phyloP scores from a whole-genome alignment of 495 filamentous ascomycete species.

The Aspergillus leporis region DNA sequence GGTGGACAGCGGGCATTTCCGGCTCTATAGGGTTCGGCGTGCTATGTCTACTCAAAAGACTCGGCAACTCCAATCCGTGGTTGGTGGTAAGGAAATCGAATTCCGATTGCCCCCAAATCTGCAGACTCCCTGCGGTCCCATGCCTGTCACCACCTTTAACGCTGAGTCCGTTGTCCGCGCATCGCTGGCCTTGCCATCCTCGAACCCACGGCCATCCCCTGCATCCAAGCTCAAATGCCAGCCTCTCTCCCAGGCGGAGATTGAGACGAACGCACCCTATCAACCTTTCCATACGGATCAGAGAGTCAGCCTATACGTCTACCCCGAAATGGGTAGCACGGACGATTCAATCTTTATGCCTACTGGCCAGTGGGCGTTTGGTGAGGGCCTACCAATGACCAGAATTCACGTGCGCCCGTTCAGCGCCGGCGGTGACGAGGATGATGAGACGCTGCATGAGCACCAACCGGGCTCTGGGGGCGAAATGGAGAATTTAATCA shows the following conservation, averaged over 20 bases:
- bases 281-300: conserved; percentile 89
- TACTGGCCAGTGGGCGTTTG: conserved; percentile 67
- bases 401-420: conserved; percentile 61
- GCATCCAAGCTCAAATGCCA: conserved; percentile 40
- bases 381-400: conserved; percentile 57
- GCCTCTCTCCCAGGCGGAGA: conserved; percentile 79
- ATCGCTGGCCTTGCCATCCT: conserved; percentile 37
- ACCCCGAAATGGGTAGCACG: conserved; percentile 31
- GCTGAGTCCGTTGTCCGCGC: conserved; percentile 31
- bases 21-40: conserved; percentile 65
- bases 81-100: conserved; percentile 61
- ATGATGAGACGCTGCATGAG: conserved; percentile 44
- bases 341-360: conserved; percentile 26
- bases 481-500: conserved; percentile 55
- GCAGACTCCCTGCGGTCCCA: conserved; percentile 38
- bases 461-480: conserved; percentile 37
- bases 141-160: conserved; percentile 33
- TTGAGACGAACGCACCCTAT: conserved; percentile 88
- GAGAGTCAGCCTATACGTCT: conserved; percentile 70
- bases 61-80: conserved; percentile 50
- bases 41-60: conserved; percentile 39
- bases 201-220: conserved; percentile 29
- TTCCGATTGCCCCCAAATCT: conserved; percentile 57
- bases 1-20: conserved; percentile 50
- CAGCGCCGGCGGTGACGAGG: conserved; percentile 52